Percentiles rank a stretch among this genome's conserved stretches.
These are phyloP conservation scores for Zygosaccharomyces bisporus DNA, from an alignment of 805 yeast species.

Conservation along the genomic window DNA sequence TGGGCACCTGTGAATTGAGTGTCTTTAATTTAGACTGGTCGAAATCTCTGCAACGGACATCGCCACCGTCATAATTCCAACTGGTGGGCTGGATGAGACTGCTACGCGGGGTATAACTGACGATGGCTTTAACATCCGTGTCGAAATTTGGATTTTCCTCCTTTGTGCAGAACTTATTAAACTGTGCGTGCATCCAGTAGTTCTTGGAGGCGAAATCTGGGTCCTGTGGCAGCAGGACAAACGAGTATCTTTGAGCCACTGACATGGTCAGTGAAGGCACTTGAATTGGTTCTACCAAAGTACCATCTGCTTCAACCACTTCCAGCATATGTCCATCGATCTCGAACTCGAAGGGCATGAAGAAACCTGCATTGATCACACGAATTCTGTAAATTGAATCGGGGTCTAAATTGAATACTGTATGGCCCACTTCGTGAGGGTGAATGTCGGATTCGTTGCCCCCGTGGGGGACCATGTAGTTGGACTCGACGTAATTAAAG, in stretches of 20 bases:
- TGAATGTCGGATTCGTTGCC: constrained; percentile 27
- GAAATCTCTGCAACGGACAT: constrained; percentile 28
- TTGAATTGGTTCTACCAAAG: constrained; percentile 44
- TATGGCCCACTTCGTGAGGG: constrained; percentile 9
- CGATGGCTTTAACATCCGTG: constrained; percentile 34
- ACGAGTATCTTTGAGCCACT: constrained; percentile 69
- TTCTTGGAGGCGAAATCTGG: constrained; percentile 43
- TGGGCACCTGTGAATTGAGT: constrained; percentile 21
- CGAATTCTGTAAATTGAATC: constrained; percentile 45
- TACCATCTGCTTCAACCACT: constrained; percentile 53
- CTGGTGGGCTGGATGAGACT: constrained; percentile 10
- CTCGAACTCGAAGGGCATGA: constrained; percentile 47
- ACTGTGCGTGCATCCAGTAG: constrained; percentile 40
- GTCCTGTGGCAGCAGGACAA: constrained; percentile 48
- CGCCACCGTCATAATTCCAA: constrained; percentile 22
- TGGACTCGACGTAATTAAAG: constrained; percentile 31
- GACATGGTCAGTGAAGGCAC: constrained; percentile 45
- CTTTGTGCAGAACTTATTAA: constrained; percentile 39
- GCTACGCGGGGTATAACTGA: constrained; percentile 27
- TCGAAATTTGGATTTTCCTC: constrained; percentile 35
- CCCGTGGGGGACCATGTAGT: constrained; percentile 20
- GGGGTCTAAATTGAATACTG: constrained; percentile 38
- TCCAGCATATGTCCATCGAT: constrained; percentile 50
- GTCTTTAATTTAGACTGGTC: constrained; percentile 27
- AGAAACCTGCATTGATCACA: constrained; percentile 49